Base-by-base conservation (phyloP, 768 basidiomycete genomes). In the Rhodotorula graminis region DNA sequence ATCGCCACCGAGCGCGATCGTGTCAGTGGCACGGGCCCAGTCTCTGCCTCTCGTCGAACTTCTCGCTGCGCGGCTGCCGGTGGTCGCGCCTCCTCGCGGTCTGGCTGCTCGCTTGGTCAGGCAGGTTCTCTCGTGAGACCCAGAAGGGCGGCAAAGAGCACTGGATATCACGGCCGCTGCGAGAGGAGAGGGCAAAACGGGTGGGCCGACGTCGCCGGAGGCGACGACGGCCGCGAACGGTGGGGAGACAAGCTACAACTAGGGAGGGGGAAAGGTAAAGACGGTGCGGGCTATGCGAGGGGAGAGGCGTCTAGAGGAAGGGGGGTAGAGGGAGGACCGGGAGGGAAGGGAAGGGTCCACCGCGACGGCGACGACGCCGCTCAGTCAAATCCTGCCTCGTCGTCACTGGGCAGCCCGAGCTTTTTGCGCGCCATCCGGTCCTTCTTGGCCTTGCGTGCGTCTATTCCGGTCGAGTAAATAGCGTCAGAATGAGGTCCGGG, bases 361-460 rank as follows among this genome's bases (percentile, higher is more conserved):
- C 5, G 9, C 40, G 25, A 29, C 40, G 57, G 18, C 7, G 33
- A 21, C 14, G 64, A 33, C n/a, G 6, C 23, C 16, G 31, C 37
- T 62, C 63, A 72, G 31, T 72, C n/a, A n/a, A n/a, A n/a, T n/a
- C n/a, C 71, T 11, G 18, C 71, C 63, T 72, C 71, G 58, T 61
- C 67, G 44, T 72, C 71, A 12, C 59, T 61, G 12, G 71, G 63
- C 40, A 72, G 71, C 23, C 71, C 71, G 53, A 67, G 66, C 71
- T 72, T 72, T 64, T 72, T 72, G 58, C 71, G 66, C 2, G 71
- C 71, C 71, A 72, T 72, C 21, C 67, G 65, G 53, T 72, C 73
- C 65, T 70, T 69, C 69, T 74, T 74, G 58, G 58, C 65, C 63
- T 70, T 70, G 31, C 69, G 64, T 0, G 61, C 61, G 44, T 46